These are phyloP conservation scores for Elongisporangium undulatum DNA, from an alignment of 352 stramenopile genomes.

Conservation along the genomic window DNA sequence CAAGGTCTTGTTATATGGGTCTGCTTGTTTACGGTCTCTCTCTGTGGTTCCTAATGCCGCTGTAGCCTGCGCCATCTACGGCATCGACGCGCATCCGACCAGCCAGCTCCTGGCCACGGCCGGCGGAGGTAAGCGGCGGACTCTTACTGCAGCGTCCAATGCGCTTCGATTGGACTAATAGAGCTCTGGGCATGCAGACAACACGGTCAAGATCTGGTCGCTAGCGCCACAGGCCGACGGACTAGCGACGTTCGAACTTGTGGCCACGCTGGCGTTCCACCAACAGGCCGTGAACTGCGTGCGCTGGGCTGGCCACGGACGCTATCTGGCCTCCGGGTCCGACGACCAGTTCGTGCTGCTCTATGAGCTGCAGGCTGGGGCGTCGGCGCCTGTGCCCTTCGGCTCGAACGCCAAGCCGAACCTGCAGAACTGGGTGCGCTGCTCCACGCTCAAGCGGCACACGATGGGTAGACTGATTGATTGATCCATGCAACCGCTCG, in stretches of 20 bases:
- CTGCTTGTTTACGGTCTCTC: slow-evolving; percentile 1
- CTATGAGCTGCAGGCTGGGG: slow-evolving; percentile 69
- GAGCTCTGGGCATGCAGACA: slow-evolving; percentile 27
- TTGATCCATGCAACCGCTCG: background rate
- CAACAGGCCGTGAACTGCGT: slow-evolving; percentile 86
- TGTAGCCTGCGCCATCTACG: slow-evolving; percentile 77
- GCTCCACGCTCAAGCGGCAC: slow-evolving; percentile 76
- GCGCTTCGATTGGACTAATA: background rate
- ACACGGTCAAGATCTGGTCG: slow-evolving; percentile 84
- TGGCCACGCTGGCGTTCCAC: slow-evolving; percentile 77
- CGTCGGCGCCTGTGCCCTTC: slow-evolving; percentile 66
- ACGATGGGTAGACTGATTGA: slow-evolving; percentile 58
- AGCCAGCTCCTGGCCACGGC: slow-evolving; percentile 71
- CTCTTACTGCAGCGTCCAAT: background rate
- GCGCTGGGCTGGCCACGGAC: slow-evolving; percentile 72
- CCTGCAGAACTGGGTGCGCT: slow-evolving; percentile 83
- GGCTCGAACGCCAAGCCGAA: slow-evolving; percentile 74
- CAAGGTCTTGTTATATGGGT: slow-evolving; percentile 3
- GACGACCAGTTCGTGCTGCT: slow-evolving; percentile 84
- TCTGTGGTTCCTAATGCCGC: slow-evolving; percentile 1
- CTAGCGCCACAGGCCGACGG: slow-evolving; percentile 25
- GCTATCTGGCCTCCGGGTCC: slow-evolving; percentile 77
- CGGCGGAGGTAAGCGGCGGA: slow-evolving; percentile 39
- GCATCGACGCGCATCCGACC: slow-evolving; percentile 76
- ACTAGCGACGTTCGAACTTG: slow-evolving; percentile 69